These are phyloP conservation scores for Umbelopsis vinacea DNA, from an alignment of 192 early-diverging fungal genomes.

Conservation along the genomic window DNA sequence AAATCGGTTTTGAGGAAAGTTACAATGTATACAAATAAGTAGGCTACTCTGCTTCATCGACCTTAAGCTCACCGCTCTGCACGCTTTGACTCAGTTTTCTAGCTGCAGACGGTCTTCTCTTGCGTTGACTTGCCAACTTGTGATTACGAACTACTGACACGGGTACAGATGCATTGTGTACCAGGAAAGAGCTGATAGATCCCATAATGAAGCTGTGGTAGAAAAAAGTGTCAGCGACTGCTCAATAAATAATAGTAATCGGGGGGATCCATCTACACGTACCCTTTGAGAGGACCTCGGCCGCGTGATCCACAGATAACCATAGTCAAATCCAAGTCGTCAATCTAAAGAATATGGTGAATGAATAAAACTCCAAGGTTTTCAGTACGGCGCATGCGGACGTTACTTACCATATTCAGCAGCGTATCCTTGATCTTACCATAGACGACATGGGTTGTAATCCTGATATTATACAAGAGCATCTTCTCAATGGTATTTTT, in stretches of 20 bases:
- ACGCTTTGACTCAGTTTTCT: slow-evolving; percentile 47
- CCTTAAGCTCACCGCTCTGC: slow-evolving; percentile 36
- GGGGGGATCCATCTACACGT: background rate
- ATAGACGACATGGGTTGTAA: slow-evolving; percentile 30
- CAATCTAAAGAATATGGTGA: slow-evolving; percentile 29
- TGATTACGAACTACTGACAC: slow-evolving; percentile 56
- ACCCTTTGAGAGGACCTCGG: slow-evolving; percentile 55
- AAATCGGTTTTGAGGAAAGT: background rate
- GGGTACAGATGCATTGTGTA: slow-evolving; percentile 56
- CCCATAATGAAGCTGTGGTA: slow-evolving; percentile 49
- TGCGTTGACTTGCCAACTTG: slow-evolving; percentile 41
- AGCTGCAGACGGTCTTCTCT: slow-evolving; percentile 34
- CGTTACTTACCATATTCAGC: slow-evolving; percentile 31
- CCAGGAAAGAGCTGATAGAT: slow-evolving; percentile 54
- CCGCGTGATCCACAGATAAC: slow-evolving; percentile 57
- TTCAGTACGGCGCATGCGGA: too few relatives aligned
- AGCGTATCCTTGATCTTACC: slow-evolving; percentile 37
- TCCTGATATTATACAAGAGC: slow-evolving; percentile 44
- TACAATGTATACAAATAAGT: background rate
- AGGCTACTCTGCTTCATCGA: slow-evolving; percentile 36
- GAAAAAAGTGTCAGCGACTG: too few relatives aligned
- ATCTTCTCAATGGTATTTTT: slow-evolving; percentile 28
- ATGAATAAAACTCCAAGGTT: too few relatives aligned
- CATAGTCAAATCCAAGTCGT: slow-evolving; percentile 49
- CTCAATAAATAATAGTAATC: too few relatives aligned